Evolutionary conservation across 208 protist species (phyloP).

Genomic region (Porcisia deanei): DNA sequence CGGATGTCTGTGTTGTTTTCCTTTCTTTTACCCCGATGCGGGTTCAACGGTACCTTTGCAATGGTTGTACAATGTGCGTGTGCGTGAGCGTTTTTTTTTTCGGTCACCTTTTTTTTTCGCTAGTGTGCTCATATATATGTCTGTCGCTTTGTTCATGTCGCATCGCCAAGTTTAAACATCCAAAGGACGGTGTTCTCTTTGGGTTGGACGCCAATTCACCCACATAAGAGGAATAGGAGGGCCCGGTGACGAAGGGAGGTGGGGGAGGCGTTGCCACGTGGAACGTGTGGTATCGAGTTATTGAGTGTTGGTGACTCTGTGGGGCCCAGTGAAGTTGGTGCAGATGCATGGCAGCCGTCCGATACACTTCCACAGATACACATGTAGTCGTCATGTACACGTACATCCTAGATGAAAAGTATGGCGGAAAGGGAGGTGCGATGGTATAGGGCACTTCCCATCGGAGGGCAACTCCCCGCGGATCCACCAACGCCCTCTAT

Average conservation of each 20-base stretch:
- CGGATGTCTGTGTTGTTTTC: not conserved
- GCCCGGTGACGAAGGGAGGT: not conserved
- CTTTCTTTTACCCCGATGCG: not conserved
- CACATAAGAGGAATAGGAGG: not conserved
- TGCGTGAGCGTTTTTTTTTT: not conserved
- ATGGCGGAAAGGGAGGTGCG: not conserved
- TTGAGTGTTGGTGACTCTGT: not conserved
- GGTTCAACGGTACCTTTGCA: not conserved
- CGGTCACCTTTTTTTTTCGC: not conserved
- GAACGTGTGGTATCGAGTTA: not conserved
- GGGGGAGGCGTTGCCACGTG: not conserved
- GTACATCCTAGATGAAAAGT: not conserved
- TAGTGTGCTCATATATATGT: not conserved
- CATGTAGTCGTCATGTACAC: not conserved
- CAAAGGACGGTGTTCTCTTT: not conserved
- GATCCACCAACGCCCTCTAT: not conserved
- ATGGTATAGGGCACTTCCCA: not conserved
- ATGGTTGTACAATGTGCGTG: slow-evolving; percentile 2
- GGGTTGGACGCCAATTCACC: not conserved
- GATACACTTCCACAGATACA: not conserved
- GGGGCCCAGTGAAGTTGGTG: not conserved
- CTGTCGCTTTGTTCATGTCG: not conserved
- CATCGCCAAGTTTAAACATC: not conserved
- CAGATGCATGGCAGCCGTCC: not conserved
- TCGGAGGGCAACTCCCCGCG: no score